These are phyloP conservation scores for Clarireedia hainanense DNA, from an alignment of 2,329 filamentous ascomycete species.

Conservation along the genomic window DNA sequence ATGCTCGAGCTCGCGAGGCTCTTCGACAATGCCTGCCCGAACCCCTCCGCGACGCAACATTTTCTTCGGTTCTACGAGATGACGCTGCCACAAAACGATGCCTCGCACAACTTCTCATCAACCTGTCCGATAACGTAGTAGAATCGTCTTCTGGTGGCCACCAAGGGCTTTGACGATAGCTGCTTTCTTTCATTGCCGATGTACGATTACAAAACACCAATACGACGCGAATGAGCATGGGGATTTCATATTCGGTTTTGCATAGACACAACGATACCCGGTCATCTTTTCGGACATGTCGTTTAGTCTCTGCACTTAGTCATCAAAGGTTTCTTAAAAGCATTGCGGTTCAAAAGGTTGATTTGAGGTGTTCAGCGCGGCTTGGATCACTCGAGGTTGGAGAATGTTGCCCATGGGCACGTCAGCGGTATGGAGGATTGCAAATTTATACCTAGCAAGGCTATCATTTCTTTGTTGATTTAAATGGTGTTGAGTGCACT, in stretches of 20 bases:
- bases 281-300: conserved; percentile 23
- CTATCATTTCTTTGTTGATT: conserved; percentile 20
- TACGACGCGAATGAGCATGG: conserved; percentile 18
- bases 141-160: conserved; percentile 27
- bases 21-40: conserved; percentile 93
- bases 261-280: conserved; percentile 30
- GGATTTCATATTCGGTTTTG: conserved; percentile 26
- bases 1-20: conserved; percentile 89
- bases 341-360: conserved; percentile 20
- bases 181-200: conserved; percentile 14
- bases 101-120: conserved; percentile 92
- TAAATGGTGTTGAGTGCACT: conserved; percentile 22
- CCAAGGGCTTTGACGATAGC: conserved; percentile 24
- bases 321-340: conserved; percentile 24
- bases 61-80: conserved; percentile 90
- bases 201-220: conserved; percentile 26
- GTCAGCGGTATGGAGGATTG: neutral
- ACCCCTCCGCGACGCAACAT: conserved; percentile 96
- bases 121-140: conserved; percentile 82
- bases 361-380: conserved; percentile 18
- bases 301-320: conserved; percentile 18
- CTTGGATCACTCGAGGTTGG: conserved; percentile 11
- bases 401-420: neutral
- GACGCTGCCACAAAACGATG: conserved; percentile 97
- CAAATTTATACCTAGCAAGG: conserved; percentile 15